Evolutionary conservation across 192 early-diverging fungal species (phyloP).

Genomic region (Podila clonocystis): DNA sequence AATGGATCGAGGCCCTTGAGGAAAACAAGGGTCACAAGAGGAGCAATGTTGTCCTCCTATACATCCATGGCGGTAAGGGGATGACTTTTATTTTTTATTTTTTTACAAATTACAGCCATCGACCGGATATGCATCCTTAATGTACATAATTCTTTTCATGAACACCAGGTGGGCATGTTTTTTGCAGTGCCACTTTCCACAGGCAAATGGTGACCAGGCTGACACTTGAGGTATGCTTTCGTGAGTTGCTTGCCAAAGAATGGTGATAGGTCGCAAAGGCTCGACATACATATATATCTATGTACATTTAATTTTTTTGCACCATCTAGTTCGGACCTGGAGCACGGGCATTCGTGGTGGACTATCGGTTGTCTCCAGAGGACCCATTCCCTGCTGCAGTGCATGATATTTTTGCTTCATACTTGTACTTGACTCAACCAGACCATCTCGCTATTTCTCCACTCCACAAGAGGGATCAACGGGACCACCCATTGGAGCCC

Average conservation of each 20-base stretch:
- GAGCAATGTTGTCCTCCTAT: constrained; percentile 69
- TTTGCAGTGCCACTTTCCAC: constrained; percentile 56
- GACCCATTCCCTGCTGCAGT: constrained; percentile 44
- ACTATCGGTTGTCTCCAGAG: constrained; percentile 51
- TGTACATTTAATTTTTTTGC: neutral
- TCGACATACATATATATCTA: too few relatives aligned
- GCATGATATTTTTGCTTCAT: constrained; percentile 43
- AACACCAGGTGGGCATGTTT: constrained; percentile 57
- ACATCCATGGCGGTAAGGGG: constrained; percentile 74
- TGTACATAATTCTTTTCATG: too few relatives aligned
- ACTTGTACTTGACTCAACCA: constrained; percentile 36
- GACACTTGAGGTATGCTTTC: constrained; percentile 56
- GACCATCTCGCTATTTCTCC: constrained; percentile 16
- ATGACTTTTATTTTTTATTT: neutral
- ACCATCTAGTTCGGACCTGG: constrained; percentile 26
- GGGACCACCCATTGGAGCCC: constrained; percentile 37
- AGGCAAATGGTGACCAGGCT: constrained; percentile 52
- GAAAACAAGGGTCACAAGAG: constrained; percentile 9
- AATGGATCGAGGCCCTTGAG: constrained; percentile 54
- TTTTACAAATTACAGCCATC: neutral
- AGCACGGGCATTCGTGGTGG: constrained; percentile 35
- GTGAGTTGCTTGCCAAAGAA: neutral
- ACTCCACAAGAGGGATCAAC: neutral
- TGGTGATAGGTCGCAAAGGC: neutral
- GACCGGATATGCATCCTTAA: too few relatives aligned